Percentiles rank a stretch among this genome's conserved stretches.
Conservation (phyloP, 148 eudicot species). For the Talinum fruticosum region DNA sequence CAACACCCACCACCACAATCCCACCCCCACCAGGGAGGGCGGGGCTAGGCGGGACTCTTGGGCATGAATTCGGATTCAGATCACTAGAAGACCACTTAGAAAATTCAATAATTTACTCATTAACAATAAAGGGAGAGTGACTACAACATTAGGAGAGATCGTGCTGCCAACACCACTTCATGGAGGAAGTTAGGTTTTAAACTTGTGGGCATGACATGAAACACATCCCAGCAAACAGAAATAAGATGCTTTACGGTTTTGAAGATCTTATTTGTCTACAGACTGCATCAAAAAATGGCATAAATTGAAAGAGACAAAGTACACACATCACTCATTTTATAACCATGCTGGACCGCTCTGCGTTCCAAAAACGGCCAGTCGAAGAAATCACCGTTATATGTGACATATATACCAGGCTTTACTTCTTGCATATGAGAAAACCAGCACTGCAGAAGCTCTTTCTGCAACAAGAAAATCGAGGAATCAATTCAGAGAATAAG, state of each 20-base stretch:
- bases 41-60: too few relatives aligned
- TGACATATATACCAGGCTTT: slow-evolving; percentile 96
- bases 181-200: background rate
- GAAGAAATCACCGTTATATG: slow-evolving; percentile 98
- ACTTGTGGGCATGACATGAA: background rate
- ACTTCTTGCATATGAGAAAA: slow-evolving; percentile 91
- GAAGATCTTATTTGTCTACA: background rate
- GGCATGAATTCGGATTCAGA: background rate
- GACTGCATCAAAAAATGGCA: slow-evolving; percentile 4
- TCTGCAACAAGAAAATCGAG: slow-evolving; percentile 41
- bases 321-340: slow-evolving; percentile 78
- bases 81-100: background rate
- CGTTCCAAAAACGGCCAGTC: slow-evolving; percentile 97
- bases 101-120: background rate
- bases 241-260: background rate
- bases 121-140: background rate
- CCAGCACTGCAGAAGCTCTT: slow-evolving; percentile 77
- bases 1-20: too few relatives aligned
- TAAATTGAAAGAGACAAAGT: slow-evolving; percentile 10
- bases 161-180: background rate
- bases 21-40: too few relatives aligned
- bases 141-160: background rate
- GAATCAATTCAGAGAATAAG: slow-evolving; percentile 15
- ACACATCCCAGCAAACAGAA: slow-evolving; percentile 6
- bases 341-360: slow-evolving; percentile 89